Conservation (phyloP, 768 basidiomycete species). For the Pleurotus platypus region DNA sequence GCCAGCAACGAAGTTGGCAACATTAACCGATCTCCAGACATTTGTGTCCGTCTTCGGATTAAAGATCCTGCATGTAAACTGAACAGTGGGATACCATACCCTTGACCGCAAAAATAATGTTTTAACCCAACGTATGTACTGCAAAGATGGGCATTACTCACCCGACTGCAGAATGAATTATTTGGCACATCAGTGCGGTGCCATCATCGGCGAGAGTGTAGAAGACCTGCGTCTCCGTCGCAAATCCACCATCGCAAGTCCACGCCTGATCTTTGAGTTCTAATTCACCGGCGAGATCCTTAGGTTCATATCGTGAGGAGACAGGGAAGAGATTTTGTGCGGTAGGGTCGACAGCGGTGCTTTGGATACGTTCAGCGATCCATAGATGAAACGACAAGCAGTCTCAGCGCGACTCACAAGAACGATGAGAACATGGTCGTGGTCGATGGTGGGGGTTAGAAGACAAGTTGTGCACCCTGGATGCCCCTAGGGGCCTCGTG, state of each 20-base stretch:
- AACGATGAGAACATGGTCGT: constrained; percentile 73
- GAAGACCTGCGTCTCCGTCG: constrained; percentile 87
- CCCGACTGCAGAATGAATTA: constrained; percentile 90
- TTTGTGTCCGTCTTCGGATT: constrained; percentile 72
- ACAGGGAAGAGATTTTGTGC: constrained; percentile 86
- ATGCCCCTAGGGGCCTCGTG: neutral
- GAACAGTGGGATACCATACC: constrained; percentile 90
- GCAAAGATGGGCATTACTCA: constrained; percentile 35
- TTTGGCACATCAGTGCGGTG: constrained; percentile 71
- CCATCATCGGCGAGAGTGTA: constrained; percentile 85
- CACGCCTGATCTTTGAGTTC: constrained; percentile 76
- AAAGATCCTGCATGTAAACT: constrained; percentile 88
- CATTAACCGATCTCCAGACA: constrained; percentile 86
- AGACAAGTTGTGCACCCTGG: neutral
- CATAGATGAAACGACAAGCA: neutral
- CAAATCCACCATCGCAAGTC: constrained; percentile 80
- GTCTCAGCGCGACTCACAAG: constrained; percentile 52
- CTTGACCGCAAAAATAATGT: constrained; percentile 32
- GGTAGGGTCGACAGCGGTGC: constrained; percentile 56
- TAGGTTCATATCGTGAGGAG: constrained; percentile 49
- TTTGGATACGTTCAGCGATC: constrained; percentile 19
- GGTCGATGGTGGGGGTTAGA: constrained; percentile 9
- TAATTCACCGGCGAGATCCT: constrained; percentile 73
- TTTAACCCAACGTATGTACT: constrained; percentile 6
- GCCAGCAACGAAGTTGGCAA: constrained; percentile 72